phyloP scores from a whole-genome alignment of 768 basidiomycete species.

The Termitomyces sp. region DNA sequence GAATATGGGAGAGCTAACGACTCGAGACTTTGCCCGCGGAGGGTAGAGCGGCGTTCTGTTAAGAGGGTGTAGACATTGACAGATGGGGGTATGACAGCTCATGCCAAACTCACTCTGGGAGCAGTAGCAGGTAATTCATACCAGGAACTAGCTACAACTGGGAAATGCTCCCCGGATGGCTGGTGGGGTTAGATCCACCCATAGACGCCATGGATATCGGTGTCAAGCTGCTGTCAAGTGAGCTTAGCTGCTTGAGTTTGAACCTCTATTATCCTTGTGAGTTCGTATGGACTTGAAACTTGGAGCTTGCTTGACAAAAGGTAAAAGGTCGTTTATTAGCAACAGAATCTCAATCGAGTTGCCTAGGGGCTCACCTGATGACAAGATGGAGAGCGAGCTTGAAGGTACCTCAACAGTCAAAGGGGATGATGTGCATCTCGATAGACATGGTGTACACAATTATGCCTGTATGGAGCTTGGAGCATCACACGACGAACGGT shows the following conservation, averaged over 20 bases:
- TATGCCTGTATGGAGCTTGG: no score
- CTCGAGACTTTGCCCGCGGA: background rate
- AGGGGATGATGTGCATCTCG: background rate
- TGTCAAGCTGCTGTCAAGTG: background rate
- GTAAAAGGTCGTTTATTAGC: background rate
- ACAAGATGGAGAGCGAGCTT: background rate
- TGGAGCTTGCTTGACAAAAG: background rate
- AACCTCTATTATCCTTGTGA: background rate
- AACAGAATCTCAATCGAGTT: background rate
- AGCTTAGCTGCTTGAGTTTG: background rate
- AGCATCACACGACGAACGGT: background rate
- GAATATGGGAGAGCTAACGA: background rate
- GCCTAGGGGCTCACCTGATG: no score
- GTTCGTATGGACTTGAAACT: background rate
- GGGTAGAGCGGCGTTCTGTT: background rate
- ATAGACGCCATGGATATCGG: background rate
- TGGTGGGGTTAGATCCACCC: background rate
- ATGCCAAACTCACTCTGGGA: background rate
- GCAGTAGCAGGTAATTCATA: no score
- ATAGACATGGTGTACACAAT: background rate
- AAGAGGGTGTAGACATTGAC: background rate
- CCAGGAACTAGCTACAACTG: background rate
- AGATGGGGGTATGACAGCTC: background rate
- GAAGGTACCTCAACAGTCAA: background rate
- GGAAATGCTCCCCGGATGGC: background rate